A percentile compares a stretch with the other conserved stretches of the same genome.
Conservation (phyloP, 2,329 filamentous ascomycete genomes). For the Sporothrix euskadiensis region DNA sequence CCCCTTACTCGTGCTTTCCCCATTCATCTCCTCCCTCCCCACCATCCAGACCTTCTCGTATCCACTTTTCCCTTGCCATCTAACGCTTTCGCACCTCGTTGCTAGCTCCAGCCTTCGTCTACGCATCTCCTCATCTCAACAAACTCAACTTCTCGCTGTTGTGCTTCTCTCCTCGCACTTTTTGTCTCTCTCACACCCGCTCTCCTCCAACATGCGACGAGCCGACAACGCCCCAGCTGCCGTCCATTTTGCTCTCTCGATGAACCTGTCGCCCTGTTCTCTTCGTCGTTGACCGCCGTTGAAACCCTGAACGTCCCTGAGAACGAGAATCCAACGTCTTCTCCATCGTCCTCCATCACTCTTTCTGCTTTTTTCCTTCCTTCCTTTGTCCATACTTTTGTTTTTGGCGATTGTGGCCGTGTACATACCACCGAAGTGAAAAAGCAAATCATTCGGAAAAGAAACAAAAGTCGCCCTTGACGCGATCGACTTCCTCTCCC, state of each 20-base stretch:
- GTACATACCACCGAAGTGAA: conserved; percentile 12
- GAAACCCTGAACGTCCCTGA: background rate
- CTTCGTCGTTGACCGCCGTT: conserved; percentile 15
- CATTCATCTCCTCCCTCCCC: conserved; percentile 14
- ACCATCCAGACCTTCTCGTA: conserved; percentile 1
- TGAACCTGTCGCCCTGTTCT: conserved; percentile 20
- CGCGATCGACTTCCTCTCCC: background rate
- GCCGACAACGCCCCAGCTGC: conserved; percentile 20
- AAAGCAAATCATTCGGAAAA: background rate
- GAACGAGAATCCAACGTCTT: background rate
- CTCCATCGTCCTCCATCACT: background rate
- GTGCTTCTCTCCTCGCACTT: background rate
- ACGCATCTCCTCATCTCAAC: conserved; percentile 6
- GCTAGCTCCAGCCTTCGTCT: conserved; percentile 16
- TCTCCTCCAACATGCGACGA: conserved; percentile 28
- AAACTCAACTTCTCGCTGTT: background rate
- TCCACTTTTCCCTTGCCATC: conserved; percentile 12
- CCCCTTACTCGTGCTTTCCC: background rate
- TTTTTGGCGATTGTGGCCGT: background rate
- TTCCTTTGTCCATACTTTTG: background rate
- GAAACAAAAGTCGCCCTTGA: background rate
- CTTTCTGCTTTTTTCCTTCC: background rate
- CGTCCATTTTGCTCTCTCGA: conserved; percentile 23
- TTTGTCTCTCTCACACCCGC: background rate
- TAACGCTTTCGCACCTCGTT: conserved; percentile 19